Evolutionary conservation across 352 stramenopile species (phyloP), one percentile per base, ranked within the genome.

Genomic region (Phytophthora podocarpi): DNA sequence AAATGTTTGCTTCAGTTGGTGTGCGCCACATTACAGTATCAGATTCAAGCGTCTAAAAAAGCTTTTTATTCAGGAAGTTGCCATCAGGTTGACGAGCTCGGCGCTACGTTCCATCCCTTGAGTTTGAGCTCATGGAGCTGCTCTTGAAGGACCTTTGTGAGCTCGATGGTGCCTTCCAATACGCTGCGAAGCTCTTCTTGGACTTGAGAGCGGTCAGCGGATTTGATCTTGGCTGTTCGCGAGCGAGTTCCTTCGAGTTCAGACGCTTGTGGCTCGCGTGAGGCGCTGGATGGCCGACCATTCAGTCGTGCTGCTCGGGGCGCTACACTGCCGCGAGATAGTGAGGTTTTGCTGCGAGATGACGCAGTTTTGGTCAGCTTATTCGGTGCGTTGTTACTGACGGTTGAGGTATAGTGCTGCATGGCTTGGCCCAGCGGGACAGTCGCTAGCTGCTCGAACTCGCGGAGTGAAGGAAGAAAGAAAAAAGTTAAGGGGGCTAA

Each of bases 121-220:
- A 91, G 72, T 74, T 87, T 90, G 62, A 91, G 78, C 65, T 91
- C 82, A 53, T 90, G 76, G 12, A 91, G 72, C 53, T 91, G 82
- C 36, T 90, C 78, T 51, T 91, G 82, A 4, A 91, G 70, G 31
- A 84, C 72, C 48, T 87, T 91, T 2, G 82, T 82, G 20, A 91
- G 64, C 42, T 87, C 78, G 16, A 91, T 89, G 10, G 82, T 90
- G 31, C 71, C 74, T 28, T 74, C 75, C 21, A 91, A 59, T 23
- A 91, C 74, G 30, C 66, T 71, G 34, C 85, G 83, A 34, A 91
- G 76, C 48, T 91, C 82, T 31, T 91, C 80, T 53, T 91, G 82
- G 8, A 91, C 78, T 36, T 87, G 76, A 7, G 76, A 67, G 39
- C 73, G 71, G 40, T 90, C 79, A 3, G 67, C 56, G 11, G 72